Conservation (phyloP, 495 filamentous ascomycete species). For the Saxophila tyrrhenica region DNA sequence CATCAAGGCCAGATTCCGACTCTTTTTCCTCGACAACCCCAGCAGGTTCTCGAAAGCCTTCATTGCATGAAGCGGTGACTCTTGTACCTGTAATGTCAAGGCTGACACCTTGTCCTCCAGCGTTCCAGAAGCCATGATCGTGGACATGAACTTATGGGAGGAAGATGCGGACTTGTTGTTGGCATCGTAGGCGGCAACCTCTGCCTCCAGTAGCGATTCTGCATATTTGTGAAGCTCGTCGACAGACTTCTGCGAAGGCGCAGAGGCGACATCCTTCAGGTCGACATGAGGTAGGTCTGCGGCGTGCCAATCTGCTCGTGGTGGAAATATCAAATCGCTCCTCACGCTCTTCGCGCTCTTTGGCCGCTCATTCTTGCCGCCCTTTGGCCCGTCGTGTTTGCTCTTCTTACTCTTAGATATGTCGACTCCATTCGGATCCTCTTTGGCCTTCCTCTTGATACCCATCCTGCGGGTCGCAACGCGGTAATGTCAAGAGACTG, state of each 20-base stretch:
- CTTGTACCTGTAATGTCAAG: constrained; percentile 82
- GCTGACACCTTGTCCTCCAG: constrained; percentile 94
- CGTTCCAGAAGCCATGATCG: constrained; percentile 93
- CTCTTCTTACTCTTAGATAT: constrained; percentile 8
- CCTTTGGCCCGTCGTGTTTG: not conserved
- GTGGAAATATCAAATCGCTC: constrained; percentile 41
- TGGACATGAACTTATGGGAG: constrained; percentile 84
- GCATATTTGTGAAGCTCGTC: constrained; percentile 68
- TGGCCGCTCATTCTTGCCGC: not conserved
- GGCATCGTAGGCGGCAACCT: constrained; percentile 51
- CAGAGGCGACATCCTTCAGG: constrained; percentile 34
- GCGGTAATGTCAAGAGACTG: not conserved
- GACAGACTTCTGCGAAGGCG: constrained; percentile 46
- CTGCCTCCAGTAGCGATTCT: constrained; percentile 58
- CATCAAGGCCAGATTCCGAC: constrained; percentile 83
- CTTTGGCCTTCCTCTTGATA: constrained; percentile 8
- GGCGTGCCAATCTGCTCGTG: constrained; percentile 78
- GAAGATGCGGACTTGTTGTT: constrained; percentile 51
- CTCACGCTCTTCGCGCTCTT: not conserved
- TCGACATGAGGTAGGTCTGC: constrained; percentile 40
- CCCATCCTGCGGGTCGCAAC: constrained; percentile 5
- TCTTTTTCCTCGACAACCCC: constrained; percentile 71
- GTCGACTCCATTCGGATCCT: not conserved
- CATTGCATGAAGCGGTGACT: constrained; percentile 84
- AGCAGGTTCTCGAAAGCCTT: constrained; percentile 79